phyloP scores from a whole-genome alignment of 805 yeast genomes.

The Huiozyma naganishii region DNA sequence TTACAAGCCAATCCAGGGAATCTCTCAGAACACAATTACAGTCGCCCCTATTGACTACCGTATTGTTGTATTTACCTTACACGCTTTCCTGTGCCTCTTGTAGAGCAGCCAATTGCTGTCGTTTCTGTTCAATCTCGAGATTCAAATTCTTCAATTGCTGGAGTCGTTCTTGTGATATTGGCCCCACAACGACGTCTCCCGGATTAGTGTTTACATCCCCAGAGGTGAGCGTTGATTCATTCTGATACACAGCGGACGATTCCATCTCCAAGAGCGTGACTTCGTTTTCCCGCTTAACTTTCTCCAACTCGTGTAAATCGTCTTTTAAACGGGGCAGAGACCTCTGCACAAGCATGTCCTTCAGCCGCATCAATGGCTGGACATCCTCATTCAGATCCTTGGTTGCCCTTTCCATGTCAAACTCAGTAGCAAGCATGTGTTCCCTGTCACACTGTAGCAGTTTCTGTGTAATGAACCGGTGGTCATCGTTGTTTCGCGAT shows the following conservation, averaged over 20 bases:
- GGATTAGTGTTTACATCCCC: too few species aligned
- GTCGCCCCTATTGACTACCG: too few species aligned
- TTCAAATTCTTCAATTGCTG: constrained; percentile 20
- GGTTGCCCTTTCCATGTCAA: constrained; percentile 26
- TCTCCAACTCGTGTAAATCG: constrained; percentile 22
- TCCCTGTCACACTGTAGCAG: constrained; percentile 21
- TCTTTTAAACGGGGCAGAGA: constrained; percentile 17
- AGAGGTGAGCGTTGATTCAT: too few species aligned
- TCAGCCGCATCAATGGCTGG: constrained; percentile 21
- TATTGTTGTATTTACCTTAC: too few species aligned
- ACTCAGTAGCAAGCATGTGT: constrained; percentile 24
- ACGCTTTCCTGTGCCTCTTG: too few species aligned
- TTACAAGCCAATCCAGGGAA: too few species aligned
- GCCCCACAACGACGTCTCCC: constrained; percentile 23
- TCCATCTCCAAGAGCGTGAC: constrained; percentile 8
- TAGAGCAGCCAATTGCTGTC: constrained; percentile 5
- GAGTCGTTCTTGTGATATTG: constrained; percentile 25
- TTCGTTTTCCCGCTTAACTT: constrained; percentile 21
- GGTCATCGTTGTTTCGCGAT: constrained; percentile 11
- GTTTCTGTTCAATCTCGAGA: constrained; percentile 13
- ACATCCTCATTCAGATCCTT: constrained; percentile 25
- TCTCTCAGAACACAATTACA: too few species aligned
- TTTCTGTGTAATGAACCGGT: constrained; percentile 14
- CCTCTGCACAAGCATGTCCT: constrained; percentile 20
- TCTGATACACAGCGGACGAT: too few species aligned